phyloP scores from a whole-genome alignment of 202 grass and related monocot genomes.

The Zoysia matrella region DNA sequence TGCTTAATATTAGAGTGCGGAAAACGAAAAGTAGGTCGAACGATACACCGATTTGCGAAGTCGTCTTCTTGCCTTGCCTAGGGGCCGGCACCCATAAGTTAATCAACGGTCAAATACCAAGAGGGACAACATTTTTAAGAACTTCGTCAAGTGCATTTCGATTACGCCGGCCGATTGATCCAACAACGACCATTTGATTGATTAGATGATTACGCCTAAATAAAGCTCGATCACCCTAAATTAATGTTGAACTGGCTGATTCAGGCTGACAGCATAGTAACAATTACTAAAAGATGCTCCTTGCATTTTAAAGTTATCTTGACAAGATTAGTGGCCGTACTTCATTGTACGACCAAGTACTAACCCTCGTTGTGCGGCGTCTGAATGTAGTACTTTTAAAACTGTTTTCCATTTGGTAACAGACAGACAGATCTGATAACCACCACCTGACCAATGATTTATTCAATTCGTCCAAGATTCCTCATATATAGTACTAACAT shows the following conservation, averaged over 20 bases:
- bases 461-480: too few relatives aligned
- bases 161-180: not conserved
- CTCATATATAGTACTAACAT: too few relatives aligned
- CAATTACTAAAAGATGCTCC: too few relatives aligned
- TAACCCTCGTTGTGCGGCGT: not conserved
- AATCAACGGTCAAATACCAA: not conserved
- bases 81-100: not conserved
- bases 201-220: not conserved
- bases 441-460: too few relatives aligned
- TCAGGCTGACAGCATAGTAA: too few relatives aligned
- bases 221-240: not conserved
- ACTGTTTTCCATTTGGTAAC: too few relatives aligned
- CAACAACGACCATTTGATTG: not conserved
- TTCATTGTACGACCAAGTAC: not conserved
- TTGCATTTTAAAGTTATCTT: not conserved
- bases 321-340: not conserved
- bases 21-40: not conserved
- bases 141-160: not conserved
- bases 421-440: too few relatives aligned
- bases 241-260: not conserved
- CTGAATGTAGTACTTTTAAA: not conserved
- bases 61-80: not conserved
- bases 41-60: not conserved
- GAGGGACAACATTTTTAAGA: not conserved
- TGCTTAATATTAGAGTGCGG: not conserved